Base-by-base conservation (phyloP, 2,329 filamentous ascomycete species). In the Pseudogymnoascus sp. region DNA sequence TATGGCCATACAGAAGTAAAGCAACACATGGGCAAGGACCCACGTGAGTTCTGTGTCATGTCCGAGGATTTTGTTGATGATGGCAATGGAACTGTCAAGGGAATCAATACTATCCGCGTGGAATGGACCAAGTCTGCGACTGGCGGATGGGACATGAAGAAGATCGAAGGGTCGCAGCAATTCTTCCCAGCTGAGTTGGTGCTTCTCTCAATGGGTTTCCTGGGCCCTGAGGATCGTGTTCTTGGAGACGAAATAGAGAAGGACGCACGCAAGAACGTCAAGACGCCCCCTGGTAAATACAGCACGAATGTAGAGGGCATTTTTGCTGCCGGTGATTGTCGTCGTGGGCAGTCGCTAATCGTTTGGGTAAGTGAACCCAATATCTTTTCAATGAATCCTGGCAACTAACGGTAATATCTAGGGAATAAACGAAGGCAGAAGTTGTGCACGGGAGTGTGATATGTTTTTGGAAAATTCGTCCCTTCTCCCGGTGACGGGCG, bases 141-240 rank as follows among this genome's bases (percentile, higher is more conserved):
- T 66, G 93, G 93, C 68, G 93, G 93, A 49, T 97, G 93, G 93
- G 93, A 97, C 77, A 97, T 97, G 92, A 96, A 96, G 84, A 93
- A 96, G 76, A 83, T 96, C 34, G 93, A 96, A 69, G 92, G 90
- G 38, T 93, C 89, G 66, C 90, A 96, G 80, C 87, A 97, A 75
- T 96, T 96, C 83, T 97, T 97, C 88, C 91, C 91, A 38, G 93
- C 93, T 28, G 93, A 97, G 73, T 85, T 97, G 42, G 93, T 97
- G 49, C 85, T 97, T 49, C 82, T 97, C 59, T 96, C 93, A 61
- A 97, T 97, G 93, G 93, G 93, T 74, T 97, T 97, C 88, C 79
- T 97, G 67, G 93, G 93, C 8, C 93, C 93, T 5, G 93, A 97
- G 79, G 90, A 90, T 69, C 89, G 91, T 68, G 87, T 96, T 40